These are phyloP conservation scores for Trametes maxima DNA, from an alignment of 768 basidiomycete species.

Conservation along the genomic window DNA sequence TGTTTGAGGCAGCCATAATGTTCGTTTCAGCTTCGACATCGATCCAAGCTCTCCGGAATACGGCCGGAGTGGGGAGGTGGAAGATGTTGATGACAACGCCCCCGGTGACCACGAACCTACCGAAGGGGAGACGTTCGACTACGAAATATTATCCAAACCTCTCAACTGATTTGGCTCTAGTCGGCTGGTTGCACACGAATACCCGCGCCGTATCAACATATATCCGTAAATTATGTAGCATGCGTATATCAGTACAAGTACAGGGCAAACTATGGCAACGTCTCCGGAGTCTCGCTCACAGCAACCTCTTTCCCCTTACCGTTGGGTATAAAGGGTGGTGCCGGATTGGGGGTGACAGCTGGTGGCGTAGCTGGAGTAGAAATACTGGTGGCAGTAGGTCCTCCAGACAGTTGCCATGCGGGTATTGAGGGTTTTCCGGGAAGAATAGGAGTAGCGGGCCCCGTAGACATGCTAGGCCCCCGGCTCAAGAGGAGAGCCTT, in stretches of 20 bases:
- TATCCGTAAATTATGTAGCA: not conserved
- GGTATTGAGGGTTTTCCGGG: conserved; percentile 77
- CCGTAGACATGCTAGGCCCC: conserved; percentile 52
- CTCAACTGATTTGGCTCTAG: conserved; percentile 3
- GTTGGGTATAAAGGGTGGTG: conserved; percentile 33
- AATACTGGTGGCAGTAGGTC: conserved; percentile 9
- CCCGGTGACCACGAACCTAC: conserved; percentile 3
- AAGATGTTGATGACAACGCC: not conserved
- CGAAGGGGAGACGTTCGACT: conserved; percentile 35
- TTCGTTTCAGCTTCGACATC: conserved; percentile 48
- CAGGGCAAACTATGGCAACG: not conserved
- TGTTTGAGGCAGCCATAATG: not conserved
- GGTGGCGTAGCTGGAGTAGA: conserved; percentile 22
- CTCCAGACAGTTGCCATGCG: conserved; percentile 80
- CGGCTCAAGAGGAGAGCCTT: conserved; percentile 86
- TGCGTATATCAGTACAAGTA: not conserved
- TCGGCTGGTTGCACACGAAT: not conserved
- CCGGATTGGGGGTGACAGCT: conserved; percentile 9
- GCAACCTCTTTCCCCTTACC: conserved; percentile 66
- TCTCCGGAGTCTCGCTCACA: conserved; percentile 5
- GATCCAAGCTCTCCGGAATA: conserved; percentile 58
- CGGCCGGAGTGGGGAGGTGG: not conserved
- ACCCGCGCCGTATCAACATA: not conserved
- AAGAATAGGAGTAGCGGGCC: conserved; percentile 50
- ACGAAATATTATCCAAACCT: conserved; percentile 40